phyloP scores from a whole-genome alignment of 805 yeast genomes.

The Lipomyces orientalis region DNA sequence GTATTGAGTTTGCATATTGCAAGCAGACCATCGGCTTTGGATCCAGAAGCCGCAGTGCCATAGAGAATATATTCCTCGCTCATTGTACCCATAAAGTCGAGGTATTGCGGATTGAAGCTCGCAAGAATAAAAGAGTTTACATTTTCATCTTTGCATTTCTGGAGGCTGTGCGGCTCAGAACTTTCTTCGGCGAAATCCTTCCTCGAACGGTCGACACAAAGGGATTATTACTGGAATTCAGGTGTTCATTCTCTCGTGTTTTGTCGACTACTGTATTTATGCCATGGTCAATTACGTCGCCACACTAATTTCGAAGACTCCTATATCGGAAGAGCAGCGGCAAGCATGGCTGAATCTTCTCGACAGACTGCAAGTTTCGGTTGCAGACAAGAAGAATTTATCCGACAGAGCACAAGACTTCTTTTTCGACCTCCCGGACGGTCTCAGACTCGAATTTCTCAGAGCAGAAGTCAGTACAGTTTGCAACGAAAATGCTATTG shows the following conservation, averaged over 20 bases:
- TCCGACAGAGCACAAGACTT: conserved; percentile 31
- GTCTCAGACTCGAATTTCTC: conserved; percentile 10
- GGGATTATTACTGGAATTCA: too few species aligned
- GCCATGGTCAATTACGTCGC: conserved; percentile 15
- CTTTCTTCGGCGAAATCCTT: too few species aligned
- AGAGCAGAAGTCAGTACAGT: conserved; percentile 14
- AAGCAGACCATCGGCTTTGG: conserved; percentile 25
- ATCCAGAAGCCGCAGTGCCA: conserved; percentile 14
- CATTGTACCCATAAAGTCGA: neutral
- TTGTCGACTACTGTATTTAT: neutral
- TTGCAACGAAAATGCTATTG: conserved; percentile 21
- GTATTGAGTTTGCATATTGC: conserved; percentile 10
- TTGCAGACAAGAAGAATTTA: conserved; percentile 4
- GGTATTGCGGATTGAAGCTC: neutral
- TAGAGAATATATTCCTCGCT: conserved; percentile 22
- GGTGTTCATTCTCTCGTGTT: too few species aligned
- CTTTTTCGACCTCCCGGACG: conserved; percentile 14
- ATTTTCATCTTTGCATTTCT: neutral
- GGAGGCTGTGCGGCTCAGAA: too few species aligned
- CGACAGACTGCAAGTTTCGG: neutral
- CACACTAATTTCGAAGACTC: conserved; percentile 20
- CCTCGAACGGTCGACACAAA: too few species aligned
- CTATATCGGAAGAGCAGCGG: conserved; percentile 17
- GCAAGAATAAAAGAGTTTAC: neutral
- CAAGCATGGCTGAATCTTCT: conserved; percentile 12